Evolutionary conservation across 768 basidiomycete species (phyloP), one percentile per base, ranked within the genome.

Genomic region (Lentinula lateritia): DNA sequence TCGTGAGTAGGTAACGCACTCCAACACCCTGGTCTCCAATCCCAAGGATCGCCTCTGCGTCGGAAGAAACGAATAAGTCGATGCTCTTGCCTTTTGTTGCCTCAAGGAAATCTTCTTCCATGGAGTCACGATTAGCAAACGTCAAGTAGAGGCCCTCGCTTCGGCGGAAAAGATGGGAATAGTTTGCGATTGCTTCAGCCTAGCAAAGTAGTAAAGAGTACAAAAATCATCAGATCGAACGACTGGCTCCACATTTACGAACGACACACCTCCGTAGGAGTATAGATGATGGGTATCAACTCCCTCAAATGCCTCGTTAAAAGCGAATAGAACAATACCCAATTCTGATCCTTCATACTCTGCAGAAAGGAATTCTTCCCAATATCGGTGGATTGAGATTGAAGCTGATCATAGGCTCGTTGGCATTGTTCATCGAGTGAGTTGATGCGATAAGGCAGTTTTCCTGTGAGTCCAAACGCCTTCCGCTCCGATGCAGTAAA

Each of bases 11-110:
- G 52, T 38, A 10, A 67, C 73, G 56, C 67, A 82, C 87, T 71
- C 77, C 90, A 73, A 93, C 92, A 61, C 93, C 87, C 69, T 85
- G 84, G 66, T 86, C 85, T 52, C 86, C 86, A 61, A 87, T 86
- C 8, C 93, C 93, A 9, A 95, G 76, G 62, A 95, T 94, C 0
- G 90, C 90, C 66, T 93, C 92, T 4, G 88, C 84, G 69, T 95
- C 93, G 0, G 91, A 89, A 59, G 88, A 88, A 28, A 95, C 91
- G 55, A 95, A 79, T 23, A 95, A 76, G 63, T 94, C 88, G 59
- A 95, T 83, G 32, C 86, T 75, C 32, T 79, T 75, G 6, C 81
- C 84, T 38, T 74, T 76, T 1, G 82, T 87, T 66, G 85, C 83
- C 66, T 88, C 87, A 23, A 93, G 72, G 67, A 90, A 90, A 63